Evolutionary conservation across 768 basidiomycete genomes (phyloP), one percentile per base, ranked within the genome.

Genomic region (Dendrothele bispora): DNA sequence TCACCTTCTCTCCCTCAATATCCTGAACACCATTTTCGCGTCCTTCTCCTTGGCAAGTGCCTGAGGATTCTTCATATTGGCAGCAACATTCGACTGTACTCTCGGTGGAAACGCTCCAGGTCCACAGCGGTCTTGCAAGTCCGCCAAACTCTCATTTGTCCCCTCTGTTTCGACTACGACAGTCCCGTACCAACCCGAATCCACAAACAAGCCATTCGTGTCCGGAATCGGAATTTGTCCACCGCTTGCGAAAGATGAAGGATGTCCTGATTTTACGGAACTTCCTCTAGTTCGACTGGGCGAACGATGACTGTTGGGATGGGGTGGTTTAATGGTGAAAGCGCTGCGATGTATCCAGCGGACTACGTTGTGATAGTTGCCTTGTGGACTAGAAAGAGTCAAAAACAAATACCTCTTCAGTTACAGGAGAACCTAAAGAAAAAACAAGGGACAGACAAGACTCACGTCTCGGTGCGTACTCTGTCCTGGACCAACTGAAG

Each of bases 81-180:
- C 60, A 60, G 60, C 68, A 55, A 64, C 65, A 0, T 66, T 45
- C 0, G 65, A 69, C 38, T 71, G 66, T 7, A 77, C 75, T 35
- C 83, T 69, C 1, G 82, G 80, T 25, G 88, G 84, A 59, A 87
- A 87, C 8, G 73, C 80, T 0, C 80, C 79, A 7, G 76, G 76
- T 1, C 85, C 79, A 64, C 89, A 90, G 4, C 90, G 78, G 40
- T 73, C 77, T 54, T 86, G 86, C 51, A 94, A 71, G 64, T 92
- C 91, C 17, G 78, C 80, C 21, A 91, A 75, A 8, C 86, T 83
- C 58, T 94, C 91, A 60, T 91, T 87, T 35, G 91, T 93, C 30
- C 90, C 90, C 61, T 92, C 89, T 10, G 88, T 83, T 70, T 94
- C 91, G 21, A 94, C 78, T 22, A 93, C 79, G 37, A 94, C 77